Evolutionary conservation across 306 rosid species (phyloP), one percentile per base, ranked within the genome.

Genomic region (Pueraria montana): DNA sequence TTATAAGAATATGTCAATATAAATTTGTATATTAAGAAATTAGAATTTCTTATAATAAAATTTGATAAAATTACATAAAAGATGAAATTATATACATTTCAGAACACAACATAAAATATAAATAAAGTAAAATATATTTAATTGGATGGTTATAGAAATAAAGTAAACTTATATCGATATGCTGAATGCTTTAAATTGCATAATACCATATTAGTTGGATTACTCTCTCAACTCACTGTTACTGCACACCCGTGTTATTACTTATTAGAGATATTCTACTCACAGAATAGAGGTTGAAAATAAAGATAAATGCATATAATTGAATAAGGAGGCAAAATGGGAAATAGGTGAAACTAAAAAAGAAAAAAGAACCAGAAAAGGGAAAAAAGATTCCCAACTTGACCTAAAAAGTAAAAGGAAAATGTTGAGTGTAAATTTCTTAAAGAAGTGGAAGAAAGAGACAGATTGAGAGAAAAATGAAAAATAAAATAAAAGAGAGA

Each of bases 351-450:
- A 24, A 59, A 65, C 18, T 8, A 12, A 26, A 27, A 63, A 11
- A 67, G 0, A 12, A 11, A 18, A 38, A 67, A 20, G 12, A 8
- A 32, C 0, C 20, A 16, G 23, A 27, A 30, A 36, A 36, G 26
- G 3, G 8, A 9, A 34, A 66, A n/a, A 9, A 12, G 5, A 1
- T 10, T 67, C 52, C 16, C 30, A 67, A 14, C 11, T 10, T 42
- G 55, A 21, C 20, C 10, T 64, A 40, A 67, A 69, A 42, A 42
- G 74, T 42, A 21, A 69, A 69, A 69, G 46, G 24, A 34, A 32
- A 36, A 64, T 16, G 46, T 64, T 17, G 46, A 34, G 14, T 64
- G 45, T 64, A 64, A 34, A 32, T 32, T 64, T 64, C 3, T 16
- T 64, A 17, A 64, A 64, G 45, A 32, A 64, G 14, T 16, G 24